Evolutionary conservation across 345 rosid species (phyloP), one percentile per base, ranked within the genome.

Genomic region (Citrus medica): DNA sequence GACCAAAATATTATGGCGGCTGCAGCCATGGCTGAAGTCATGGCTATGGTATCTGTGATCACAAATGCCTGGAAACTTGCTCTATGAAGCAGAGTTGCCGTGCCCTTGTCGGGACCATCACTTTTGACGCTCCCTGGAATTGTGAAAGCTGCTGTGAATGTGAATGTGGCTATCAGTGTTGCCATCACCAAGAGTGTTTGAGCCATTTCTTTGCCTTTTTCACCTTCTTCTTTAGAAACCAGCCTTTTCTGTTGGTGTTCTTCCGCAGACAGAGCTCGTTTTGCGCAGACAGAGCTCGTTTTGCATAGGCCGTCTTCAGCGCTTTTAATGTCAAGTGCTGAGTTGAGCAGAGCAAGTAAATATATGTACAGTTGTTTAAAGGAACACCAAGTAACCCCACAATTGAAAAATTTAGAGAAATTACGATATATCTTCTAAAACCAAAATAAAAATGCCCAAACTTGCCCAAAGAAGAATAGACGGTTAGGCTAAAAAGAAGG

Each of bases 161-260:
- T 82, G 64, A 82, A 72, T 19, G 84, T 69, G 46, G 69, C 76
- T 33, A 82, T 74, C 5, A 78, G 28, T 10, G 84, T 69, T 28
- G 81, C 56, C 64, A 82, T 71, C n/a, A 74, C 3, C 1, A 13
- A 17, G 16, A 82, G 68, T 4, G 62, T 76, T 28, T 55, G n/a
- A 25, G 78, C 80, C 82, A 79, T 71, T 27, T 51, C 38, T 35
- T 30, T 7, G 56, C 22, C 30, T 58, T 66, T 75, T 2, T 7
- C 4, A 4, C 37, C 76, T 33, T 16, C 33, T 8, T 33, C 35
- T 72, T 10, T 21, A n/a, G 28, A 40, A 3, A 12, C 58, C 9
- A 9, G 5, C 66, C 9, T 12, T 2, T 13, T 22, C 10, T 56
- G 17, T 4, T 4, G 17, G 27, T 35, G 58, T 21, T 56, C 65